Conservation (phyloP, 2,329 filamentous ascomycete genomes). For the Pyrenochaeta sp. region DNA sequence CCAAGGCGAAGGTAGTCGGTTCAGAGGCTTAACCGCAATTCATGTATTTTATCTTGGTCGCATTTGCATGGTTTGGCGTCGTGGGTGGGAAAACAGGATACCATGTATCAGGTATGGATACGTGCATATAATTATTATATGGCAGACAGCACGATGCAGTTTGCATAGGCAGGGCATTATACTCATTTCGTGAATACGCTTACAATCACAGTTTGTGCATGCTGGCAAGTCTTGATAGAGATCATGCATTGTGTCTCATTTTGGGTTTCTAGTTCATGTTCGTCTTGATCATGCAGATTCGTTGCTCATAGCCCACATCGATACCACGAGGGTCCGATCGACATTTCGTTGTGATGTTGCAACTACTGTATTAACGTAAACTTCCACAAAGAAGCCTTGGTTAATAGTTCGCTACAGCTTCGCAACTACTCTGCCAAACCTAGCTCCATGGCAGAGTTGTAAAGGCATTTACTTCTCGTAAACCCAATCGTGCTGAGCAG, state of each 20-base stretch:
- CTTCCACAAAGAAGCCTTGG: too few species aligned
- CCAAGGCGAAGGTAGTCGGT: conserved; percentile 10
- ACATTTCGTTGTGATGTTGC: conserved; percentile 1
- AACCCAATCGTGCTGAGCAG: conserved; percentile 87
- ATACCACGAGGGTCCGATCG: background rate
- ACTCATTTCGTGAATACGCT: background rate
- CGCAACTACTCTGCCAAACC: too few species aligned
- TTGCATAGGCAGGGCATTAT: background rate
- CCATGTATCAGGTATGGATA: background rate
- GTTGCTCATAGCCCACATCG: conserved; percentile 23
- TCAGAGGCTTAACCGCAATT: too few species aligned
- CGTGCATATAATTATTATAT: background rate
- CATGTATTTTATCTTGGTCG: too few species aligned
- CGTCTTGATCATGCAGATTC: conserved; percentile 21
- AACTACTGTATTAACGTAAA: conserved; percentile 4
- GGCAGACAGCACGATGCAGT: background rate
- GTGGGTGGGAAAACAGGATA: too few species aligned
- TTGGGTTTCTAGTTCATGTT: conserved; percentile 20
- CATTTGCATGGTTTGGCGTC: too few species aligned
- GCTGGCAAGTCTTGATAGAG: conserved; percentile 9
- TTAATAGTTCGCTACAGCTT: too few species aligned
- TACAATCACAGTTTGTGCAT: conserved; percentile 1
- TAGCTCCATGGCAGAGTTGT: too few species aligned
- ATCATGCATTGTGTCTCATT: conserved; percentile 37
- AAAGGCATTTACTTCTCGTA: conserved; percentile 77